Conservation (phyloP, 2,329 filamentous ascomycete species). For the Pleurostoma richardsiae region DNA sequence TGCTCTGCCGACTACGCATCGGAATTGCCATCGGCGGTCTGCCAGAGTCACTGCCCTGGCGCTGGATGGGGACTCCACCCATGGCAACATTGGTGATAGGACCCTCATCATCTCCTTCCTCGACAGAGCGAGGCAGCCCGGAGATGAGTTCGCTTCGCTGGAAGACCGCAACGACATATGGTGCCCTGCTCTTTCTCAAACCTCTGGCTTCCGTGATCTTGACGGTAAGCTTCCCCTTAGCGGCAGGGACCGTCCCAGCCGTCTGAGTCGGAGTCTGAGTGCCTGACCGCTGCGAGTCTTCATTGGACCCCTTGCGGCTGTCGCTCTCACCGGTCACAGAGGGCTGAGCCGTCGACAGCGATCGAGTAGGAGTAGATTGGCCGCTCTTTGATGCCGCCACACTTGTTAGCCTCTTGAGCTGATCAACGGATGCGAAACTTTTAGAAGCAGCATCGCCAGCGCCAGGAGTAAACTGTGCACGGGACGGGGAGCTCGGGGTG, state of each 20-base stretch:
- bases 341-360: constrained; percentile 63
- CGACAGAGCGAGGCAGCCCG: constrained; percentile 64
- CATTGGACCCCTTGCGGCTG: constrained; percentile 29
- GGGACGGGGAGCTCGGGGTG: constrained; percentile 46
- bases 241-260: constrained; percentile 60
- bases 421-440: constrained; percentile 60
- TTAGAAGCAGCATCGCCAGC: constrained; percentile 31
- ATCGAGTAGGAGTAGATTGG: constrained; percentile 82
- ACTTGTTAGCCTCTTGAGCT: constrained; percentile 86
- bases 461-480: constrained; percentile 27
- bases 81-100: constrained; percentile 33
- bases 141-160: constrained; percentile 97
- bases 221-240: constrained; percentile 85
- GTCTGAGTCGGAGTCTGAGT: constrained; percentile 46
- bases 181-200: constrained; percentile 75
- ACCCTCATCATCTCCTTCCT: constrained; percentile 54
- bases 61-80: constrained; percentile 48
- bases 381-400: constrained; percentile 81
- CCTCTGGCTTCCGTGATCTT: constrained; percentile 83
- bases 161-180: constrained; percentile 94
- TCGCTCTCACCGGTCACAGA: constrained; percentile 40
- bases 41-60: constrained; percentile 75
- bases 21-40: constrained; percentile 86
- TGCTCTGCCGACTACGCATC: constrained; percentile 95
- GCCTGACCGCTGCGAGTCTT: constrained; percentile 40